Evolutionary conservation across 306 rosid species (phyloP).

Genomic region (Arachis hypogaea): DNA sequence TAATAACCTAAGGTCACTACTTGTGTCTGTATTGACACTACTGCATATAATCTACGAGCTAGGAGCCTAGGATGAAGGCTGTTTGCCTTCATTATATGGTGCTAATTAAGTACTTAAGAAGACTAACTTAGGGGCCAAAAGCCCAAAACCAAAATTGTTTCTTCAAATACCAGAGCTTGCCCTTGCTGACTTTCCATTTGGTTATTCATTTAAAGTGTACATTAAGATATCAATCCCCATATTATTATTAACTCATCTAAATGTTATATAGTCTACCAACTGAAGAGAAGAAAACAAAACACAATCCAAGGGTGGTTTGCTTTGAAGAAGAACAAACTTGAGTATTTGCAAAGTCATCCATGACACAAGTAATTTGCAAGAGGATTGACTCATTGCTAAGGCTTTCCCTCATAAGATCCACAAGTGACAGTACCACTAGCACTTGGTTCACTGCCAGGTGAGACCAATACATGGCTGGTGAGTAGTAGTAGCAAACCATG

Average conservation of each 20-base stretch:
- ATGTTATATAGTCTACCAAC: neutral
- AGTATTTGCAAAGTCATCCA: too few relatives aligned
- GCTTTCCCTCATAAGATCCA: too few relatives aligned
- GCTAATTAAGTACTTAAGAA: neutral
- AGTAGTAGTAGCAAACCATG: too few relatives aligned
- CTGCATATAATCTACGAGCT: constrained; percentile 1
- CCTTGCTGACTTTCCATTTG: neutral
- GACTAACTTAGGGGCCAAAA: neutral
- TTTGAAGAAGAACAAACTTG: neutral
- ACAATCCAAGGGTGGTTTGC: neutral
- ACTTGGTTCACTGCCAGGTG: too few relatives aligned
- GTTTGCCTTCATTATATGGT: neutral
- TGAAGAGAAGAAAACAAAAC: neutral
- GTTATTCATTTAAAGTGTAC: neutral
- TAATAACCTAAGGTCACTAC: neutral
- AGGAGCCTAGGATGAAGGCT: neutral
- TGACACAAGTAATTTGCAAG: too few relatives aligned
- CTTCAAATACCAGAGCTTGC: neutral
- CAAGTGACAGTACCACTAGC: too few relatives aligned
- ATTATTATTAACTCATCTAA: neutral
- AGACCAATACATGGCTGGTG: too few relatives aligned
- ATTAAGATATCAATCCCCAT: neutral
- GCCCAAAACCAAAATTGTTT: neutral
- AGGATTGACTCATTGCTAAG: too few relatives aligned
- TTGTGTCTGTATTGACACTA: neutral